phyloP scores from a whole-genome alignment of 495 filamentous ascomycete genomes.

The Usnea hakonensis region DNA sequence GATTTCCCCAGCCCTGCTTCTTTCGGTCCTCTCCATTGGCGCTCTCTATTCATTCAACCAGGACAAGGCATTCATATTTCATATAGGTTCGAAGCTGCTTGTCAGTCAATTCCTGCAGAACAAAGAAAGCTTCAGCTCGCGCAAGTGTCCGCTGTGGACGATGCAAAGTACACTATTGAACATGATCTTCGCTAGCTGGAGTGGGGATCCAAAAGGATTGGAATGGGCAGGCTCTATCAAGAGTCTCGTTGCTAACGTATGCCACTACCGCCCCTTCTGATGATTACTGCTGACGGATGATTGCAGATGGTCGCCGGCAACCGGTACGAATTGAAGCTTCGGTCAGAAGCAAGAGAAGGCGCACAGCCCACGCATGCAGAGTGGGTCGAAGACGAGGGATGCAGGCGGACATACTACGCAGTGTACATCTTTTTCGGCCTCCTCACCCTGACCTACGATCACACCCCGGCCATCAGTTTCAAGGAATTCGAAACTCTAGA shows the following conservation, averaged over 20 bases:
- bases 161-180: slow-evolving; percentile 95
- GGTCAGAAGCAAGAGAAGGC: slow-evolving; percentile 79
- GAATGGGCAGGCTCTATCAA: slow-evolving; percentile 99
- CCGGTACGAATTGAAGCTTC: slow-evolving; percentile 88
- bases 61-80: slow-evolving; percentile 91
- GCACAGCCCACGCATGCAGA: slow-evolving; percentile 70
- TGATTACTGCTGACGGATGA: slow-evolving; percentile 10
- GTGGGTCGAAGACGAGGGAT: slow-evolving; percentile 96
- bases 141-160: slow-evolving; percentile 94
- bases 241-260: slow-evolving; percentile 81
- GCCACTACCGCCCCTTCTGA: slow-evolving; percentile 11
- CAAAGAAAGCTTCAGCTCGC: slow-evolving; percentile 97
- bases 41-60: slow-evolving; percentile 95
- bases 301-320: slow-evolving; percentile 88
- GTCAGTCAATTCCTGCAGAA: slow-evolving; percentile 96
- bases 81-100: slow-evolving; percentile 93
- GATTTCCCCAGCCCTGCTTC: slow-evolving; percentile 69
- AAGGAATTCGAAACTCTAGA: slow-evolving; percentile 93
- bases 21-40: slow-evolving; percentile 91
- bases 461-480: slow-evolving; percentile 94
- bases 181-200: slow-evolving; percentile 99
- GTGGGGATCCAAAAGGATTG: slow-evolving; percentile 91
- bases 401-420: slow-evolving; percentile 95
- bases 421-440: slow-evolving; percentile 99
- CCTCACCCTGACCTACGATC: slow-evolving; percentile 92